Evolutionary conservation across 495 filamentous ascomycete species (phyloP), one percentile per base, ranked within the genome.

Genomic region (Pyrenula massariospora): DNA sequence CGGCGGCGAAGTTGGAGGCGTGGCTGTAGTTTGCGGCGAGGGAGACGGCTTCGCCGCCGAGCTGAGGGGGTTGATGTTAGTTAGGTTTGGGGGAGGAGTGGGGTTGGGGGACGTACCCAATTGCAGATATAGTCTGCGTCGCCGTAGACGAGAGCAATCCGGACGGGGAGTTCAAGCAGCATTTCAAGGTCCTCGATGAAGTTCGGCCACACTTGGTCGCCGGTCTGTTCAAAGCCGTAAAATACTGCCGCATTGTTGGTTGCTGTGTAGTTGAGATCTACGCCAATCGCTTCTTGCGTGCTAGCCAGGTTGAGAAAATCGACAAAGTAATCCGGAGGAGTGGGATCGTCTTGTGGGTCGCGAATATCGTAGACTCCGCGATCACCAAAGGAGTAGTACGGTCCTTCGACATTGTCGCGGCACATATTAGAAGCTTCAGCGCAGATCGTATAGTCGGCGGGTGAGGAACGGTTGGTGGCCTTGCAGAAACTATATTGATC

Each of bases 21-120:
- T 71, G 60, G 2, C 69, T 68, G 59, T 77, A 77, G 42, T 76
- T 62, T 19, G 87, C 53, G 12, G 76, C 73, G 0, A 86, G 67
- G 19, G 76, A 80, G 54, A 84, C 71, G 8, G 79, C 77, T 63
- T 84, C 73, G 31, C 83, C 84, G 52, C 84, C 84, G 58, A 78
- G 68, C 76, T 73, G 73, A 55, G 73, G 74, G 62, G 68, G 62
- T 51, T 59, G 61, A 53, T 61, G 1, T 22, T 11, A 50, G 8
- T 22, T 3, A 12, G 10, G 12, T 1, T 22, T 15, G 22, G 1
- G n/a, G 51, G 22, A 53, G 22, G 31, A 42, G 31, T 8, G 31
- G 15, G 31, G 15, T 5, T 8, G 31, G 15, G 31, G 15, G 31
- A 15, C 31, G 5, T 42, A 42, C 19, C 25, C 12, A 23, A 23